Evolutionary conservation across 441 rosid species (phyloP).

Genomic region (Croton setiger): DNA sequence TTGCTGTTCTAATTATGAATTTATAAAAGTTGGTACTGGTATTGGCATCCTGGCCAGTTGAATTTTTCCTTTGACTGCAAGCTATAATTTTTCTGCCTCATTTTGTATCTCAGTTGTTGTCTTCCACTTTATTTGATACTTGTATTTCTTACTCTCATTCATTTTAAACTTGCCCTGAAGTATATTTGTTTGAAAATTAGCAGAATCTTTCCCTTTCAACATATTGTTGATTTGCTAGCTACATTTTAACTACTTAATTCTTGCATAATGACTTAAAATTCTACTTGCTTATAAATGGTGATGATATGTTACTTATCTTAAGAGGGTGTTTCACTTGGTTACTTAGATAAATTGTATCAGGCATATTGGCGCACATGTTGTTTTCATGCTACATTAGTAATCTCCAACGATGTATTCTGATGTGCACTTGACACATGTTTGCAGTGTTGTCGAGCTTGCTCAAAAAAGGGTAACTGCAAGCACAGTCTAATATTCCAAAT

Average conservation of each 20-base stretch:
- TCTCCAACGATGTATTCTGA: neutral
- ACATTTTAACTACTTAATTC: too few relatives aligned
- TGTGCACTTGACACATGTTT: conserved; percentile 10
- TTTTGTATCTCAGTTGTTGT: neutral
- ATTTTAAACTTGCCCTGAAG: neutral
- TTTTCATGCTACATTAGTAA: neutral
- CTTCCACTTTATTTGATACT: neutral
- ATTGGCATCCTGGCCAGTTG: neutral
- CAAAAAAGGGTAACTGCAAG: conserved; percentile 35
- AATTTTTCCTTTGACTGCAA: neutral
- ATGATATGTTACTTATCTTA: neutral
- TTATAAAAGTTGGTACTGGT: neutral
- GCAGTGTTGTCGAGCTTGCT: conserved; percentile 48
- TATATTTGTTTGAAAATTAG: neutral
- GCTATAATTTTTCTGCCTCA: neutral
- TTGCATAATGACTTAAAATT: neutral
- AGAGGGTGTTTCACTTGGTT: neutral
- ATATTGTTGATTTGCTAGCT: neutral
- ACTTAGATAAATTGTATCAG: too few relatives aligned
- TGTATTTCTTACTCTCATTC: neutral
- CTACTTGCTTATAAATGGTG: neutral
- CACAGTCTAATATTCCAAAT: conserved; percentile 47
- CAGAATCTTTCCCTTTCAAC: neutral
- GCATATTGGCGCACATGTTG: neutral
- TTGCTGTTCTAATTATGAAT: neutral